phyloP scores from a whole-genome alignment of 805 yeast genomes.

The Peterozyma toletana region DNA sequence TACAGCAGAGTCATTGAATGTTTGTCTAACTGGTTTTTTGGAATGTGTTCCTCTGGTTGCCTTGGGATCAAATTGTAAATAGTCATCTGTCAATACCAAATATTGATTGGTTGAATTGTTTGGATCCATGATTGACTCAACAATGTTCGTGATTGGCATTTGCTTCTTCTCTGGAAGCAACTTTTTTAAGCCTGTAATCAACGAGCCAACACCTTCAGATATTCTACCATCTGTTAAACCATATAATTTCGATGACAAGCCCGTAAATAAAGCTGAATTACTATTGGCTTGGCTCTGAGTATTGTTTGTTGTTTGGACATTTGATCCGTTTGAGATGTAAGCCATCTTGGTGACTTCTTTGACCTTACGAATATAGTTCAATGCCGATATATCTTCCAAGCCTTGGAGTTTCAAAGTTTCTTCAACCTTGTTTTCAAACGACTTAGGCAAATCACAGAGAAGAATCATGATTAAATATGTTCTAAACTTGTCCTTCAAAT shows the following conservation, averaged over 20 bases:
- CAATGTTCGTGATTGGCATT: conserved; percentile 83
- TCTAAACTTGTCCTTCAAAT: conserved; percentile 69
- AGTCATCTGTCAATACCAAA: conserved; percentile 77
- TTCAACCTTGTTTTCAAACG: conserved; percentile 55
- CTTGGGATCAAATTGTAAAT: conserved; percentile 84
- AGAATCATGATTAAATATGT: conserved; percentile 78
- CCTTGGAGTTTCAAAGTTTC: conserved; percentile 44
- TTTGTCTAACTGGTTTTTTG: conserved; percentile 78
- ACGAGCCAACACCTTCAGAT: conserved; percentile 83
- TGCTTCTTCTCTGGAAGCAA: conserved; percentile 82
- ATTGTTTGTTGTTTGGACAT: conserved; percentile 19
- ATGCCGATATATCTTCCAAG: conserved; percentile 54
- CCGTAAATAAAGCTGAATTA: conserved; percentile 56
- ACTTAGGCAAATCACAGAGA: conserved; percentile 35
- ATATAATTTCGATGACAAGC: conserved; percentile 68
- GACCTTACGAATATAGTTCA: conserved; percentile 69
- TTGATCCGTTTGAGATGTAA: conserved; percentile 26
- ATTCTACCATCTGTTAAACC: conserved; percentile 76
- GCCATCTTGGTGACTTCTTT: conserved; percentile 66
- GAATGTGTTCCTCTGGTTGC: conserved; percentile 83
- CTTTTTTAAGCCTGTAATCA: conserved; percentile 82
- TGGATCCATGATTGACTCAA: conserved; percentile 90
- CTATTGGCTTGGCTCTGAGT: conserved; percentile 24
- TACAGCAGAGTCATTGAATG: conserved; percentile 75
- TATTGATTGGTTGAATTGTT: conserved; percentile 51